phyloP scores from a whole-genome alignment of 768 basidiomycete species.

The Auricularia heimuer region DNA sequence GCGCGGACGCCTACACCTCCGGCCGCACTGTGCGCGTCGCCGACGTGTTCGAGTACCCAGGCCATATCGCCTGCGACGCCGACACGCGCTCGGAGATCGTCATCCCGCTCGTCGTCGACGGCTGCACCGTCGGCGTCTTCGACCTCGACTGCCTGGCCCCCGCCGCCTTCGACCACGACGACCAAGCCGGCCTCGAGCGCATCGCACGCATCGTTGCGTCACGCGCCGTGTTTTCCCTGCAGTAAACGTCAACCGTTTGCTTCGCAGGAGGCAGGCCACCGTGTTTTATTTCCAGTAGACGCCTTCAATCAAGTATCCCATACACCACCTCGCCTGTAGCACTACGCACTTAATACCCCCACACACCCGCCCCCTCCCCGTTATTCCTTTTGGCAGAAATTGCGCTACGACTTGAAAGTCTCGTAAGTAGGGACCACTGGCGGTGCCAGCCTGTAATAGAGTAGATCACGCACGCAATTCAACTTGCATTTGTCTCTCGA shows the following conservation, averaged over 20 bases:
- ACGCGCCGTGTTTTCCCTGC: neutral
- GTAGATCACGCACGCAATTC: too few species aligned
- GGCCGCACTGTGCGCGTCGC: constrained; percentile 53
- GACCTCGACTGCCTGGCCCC: constrained; percentile 78
- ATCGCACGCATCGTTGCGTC: constrained; percentile 57
- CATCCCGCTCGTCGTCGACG: constrained; percentile 49
- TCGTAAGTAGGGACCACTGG: too few species aligned
- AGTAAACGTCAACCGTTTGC: neutral
- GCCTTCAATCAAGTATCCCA: too few species aligned
- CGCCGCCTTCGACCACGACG: constrained; percentile 66
- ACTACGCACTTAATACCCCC: too few species aligned
- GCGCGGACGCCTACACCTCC: constrained; percentile 64
- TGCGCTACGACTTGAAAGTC: too few species aligned
- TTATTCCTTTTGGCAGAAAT: too few species aligned
- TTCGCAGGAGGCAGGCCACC: too few species aligned
- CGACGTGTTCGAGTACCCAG: constrained; percentile 74
- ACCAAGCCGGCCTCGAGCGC: constrained; percentile 63
- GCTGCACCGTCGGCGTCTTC: constrained; percentile 36
- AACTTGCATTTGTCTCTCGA: too few species aligned
- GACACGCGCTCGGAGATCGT: constrained; percentile 89
- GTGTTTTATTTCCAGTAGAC: too few species aligned
- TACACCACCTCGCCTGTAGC: too few species aligned
- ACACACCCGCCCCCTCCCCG: too few species aligned
- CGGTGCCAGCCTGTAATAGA: too few species aligned
- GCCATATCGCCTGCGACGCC: constrained; percentile 91